Percentiles rank a stretch among this genome's conserved stretches.
Conservation (phyloP, 2,329 filamentous ascomycete species). For the Aureobasidium sp. region DNA sequence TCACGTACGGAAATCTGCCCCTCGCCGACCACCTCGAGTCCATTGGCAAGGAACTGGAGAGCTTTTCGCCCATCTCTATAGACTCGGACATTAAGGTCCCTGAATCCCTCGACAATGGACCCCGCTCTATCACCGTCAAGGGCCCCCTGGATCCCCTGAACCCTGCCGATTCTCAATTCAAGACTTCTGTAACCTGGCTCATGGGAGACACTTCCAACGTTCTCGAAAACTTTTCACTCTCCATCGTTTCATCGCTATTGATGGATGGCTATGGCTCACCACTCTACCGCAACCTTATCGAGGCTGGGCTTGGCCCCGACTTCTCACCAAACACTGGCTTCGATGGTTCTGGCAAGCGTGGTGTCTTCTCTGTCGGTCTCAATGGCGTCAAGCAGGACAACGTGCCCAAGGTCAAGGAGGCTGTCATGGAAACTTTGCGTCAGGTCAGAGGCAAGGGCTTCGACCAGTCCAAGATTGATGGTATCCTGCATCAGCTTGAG, state of each 20-base stretch:
- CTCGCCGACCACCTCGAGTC: slow-evolving; percentile 73
- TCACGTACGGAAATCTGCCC: slow-evolving; percentile 93
- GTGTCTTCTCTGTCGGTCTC: slow-evolving; percentile 83
- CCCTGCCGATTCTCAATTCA: slow-evolving; percentile 78
- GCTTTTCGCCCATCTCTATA: slow-evolving; percentile 63
- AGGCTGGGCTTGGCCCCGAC: slow-evolving; percentile 82
- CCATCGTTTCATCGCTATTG: slow-evolving; percentile 73
- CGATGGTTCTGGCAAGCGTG: slow-evolving; percentile 67
- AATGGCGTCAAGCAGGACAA: slow-evolving; percentile 82
- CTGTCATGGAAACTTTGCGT: slow-evolving; percentile 64
- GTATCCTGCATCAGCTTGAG: slow-evolving; percentile 88
- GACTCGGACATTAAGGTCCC: slow-evolving; percentile 72
- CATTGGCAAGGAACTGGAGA: slow-evolving; percentile 64
- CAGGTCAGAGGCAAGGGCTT: slow-evolving; percentile 71
- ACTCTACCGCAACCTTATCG: slow-evolving; percentile 80
- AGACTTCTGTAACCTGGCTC: slow-evolving; percentile 90
- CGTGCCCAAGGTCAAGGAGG: slow-evolving; percentile 67
- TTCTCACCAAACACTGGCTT: slow-evolving; percentile 94
- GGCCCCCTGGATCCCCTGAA: slow-evolving; percentile 85
- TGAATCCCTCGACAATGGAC: slow-evolving; percentile 60
- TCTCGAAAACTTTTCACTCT: slow-evolving; percentile 80
- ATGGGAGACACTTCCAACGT: slow-evolving; percentile 76
- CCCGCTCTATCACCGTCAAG: slow-evolving; percentile 61
- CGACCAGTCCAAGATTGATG: slow-evolving; percentile 83
- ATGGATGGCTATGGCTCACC: slow-evolving; percentile 95